Base-by-base conservation (phyloP, 2,329 filamentous ascomycete genomes). In the Ustilaginoidea virens region DNA sequence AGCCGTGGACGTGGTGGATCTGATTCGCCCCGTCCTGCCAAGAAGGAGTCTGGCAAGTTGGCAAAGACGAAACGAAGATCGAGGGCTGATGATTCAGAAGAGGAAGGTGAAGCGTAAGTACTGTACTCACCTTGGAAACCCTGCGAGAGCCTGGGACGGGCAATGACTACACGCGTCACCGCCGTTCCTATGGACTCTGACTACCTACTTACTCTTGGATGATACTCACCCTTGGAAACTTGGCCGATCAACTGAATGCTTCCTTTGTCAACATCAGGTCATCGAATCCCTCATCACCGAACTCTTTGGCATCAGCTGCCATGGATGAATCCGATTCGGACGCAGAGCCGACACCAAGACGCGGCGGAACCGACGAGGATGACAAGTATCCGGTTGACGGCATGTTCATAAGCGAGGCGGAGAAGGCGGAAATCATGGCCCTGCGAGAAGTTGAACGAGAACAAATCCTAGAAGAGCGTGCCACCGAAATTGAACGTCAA, bases 391-490 rank as follows among this genome's bases (percentile, higher is more conserved):
- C 87, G 0, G 69, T 93, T 37, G 90, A 98, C 39, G 86, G 87
- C 42, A 75, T 90, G 45, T 90, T 82, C 51, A 68, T 71, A 42
- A 80, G 72, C 39, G 63, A 73, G 25, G 65, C 71, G 22, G 81
- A 90, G 47, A 86, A 81, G 52, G 66, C 66, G 6, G 64, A 79
- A 29, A 90, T 98, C 36, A 75, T 90, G 67, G 69, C 65, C 32
- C 74, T 94, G 68, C 77, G 85, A 17, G 86, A 96, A 57, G 76
- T 96, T 29, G 76, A 92, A 47, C 79, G 87, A 37, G 90, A 98
- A 53, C 74, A 83, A 48, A 76, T 93, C 25, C 69, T 98, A 5
- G 87, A 85, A 13, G 81, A 92, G 41, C 82, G 90, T 39, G 77
- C 79, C 20, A 74, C 82, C 42, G 75, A 90, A 49, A 76, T 86